Evolutionary conservation across 2,329 filamentous ascomycete species (phyloP).

Genomic region (Claviceps quebecensis): DNA sequence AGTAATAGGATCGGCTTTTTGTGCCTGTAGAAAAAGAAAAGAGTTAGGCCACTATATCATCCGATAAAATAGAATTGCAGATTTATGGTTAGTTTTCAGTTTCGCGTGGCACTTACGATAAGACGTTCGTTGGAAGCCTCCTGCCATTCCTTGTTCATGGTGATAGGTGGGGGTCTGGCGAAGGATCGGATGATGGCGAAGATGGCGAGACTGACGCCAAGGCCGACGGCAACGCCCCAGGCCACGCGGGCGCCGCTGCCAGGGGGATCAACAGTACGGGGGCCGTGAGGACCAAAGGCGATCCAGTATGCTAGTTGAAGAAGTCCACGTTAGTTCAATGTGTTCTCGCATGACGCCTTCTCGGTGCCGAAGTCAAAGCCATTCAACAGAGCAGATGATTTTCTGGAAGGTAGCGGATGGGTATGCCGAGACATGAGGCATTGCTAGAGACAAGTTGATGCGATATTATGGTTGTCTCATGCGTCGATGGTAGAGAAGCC

Average conservation of each 20-base stretch:
- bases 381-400: not conserved
- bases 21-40: slow-evolving; percentile 37
- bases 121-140: slow-evolving; percentile 89
- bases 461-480: not conserved
- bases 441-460: not conserved
- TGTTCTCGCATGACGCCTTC: not conserved
- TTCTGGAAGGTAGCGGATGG: too few species aligned
- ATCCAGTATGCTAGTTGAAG: slow-evolving; percentile 81
- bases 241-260: slow-evolving; percentile 73
- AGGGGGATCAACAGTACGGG: slow-evolving; percentile 68
- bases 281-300: slow-evolving; percentile 91
- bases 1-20: slow-evolving; percentile 76
- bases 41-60: not conserved
- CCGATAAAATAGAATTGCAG: too few species aligned
- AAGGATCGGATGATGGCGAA: slow-evolving; percentile 61
- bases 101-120: slow-evolving; percentile 45
- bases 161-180: slow-evolving; percentile 59
- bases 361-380: not conserved
- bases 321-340: slow-evolving; percentile 19
- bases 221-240: slow-evolving; percentile 54
- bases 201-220: slow-evolving; percentile 52
- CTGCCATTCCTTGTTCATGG: slow-evolving; percentile 96
- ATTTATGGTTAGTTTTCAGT: not conserved
- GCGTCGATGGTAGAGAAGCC: slow-evolving; percentile 1
- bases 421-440: not conserved